Base-by-base conservation (phyloP, 2,329 filamentous ascomycete genomes). In the Pyrenophora tritici-repentis region DNA sequence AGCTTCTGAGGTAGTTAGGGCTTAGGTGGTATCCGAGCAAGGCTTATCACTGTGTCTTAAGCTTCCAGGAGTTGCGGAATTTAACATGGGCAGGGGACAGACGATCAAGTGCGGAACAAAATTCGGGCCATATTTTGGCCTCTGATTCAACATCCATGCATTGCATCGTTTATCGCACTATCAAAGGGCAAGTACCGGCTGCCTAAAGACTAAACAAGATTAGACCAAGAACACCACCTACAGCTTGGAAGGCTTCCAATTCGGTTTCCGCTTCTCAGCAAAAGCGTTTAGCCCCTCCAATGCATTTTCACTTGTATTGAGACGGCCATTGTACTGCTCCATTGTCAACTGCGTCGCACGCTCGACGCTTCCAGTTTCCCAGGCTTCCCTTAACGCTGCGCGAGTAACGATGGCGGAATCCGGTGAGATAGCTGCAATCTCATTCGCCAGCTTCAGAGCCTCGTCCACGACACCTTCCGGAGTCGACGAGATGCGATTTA, bases 211-310 rank as follows among this genome's bases (percentile, higher is more conserved):
- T 10, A 17, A 10, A 20, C 18, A 14, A n/a, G n/a, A n/a, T n/a
- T 36, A 12, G 17, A 16, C 35, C 6, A 37, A 40, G 20, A 40
- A 3, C 10, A 16, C 10, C 10, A 16, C 10, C 45, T 42, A 51
- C 32, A 83, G 53, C 63, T 81, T 81, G 1, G 76, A 78, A 22
- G 77, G 74, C 40, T 75, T 75, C 79, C 79, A 82, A 20, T 75
- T 61, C 14, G 80, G 79, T 57, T 75, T 70, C 59, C 76, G 70
- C 71, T 81, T 82, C 63, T 78, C 73, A 31, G 75, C 75, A 73
- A 83, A 84, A 4, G 81, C 81, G 51, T 66, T 71, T 44, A 82
- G 57, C 1, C 80, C 80, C 54, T 81, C 78, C 13, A 73, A 65
- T n/a, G 79, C 68, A 68, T 82, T 83, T 50, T 79, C 75, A 0